Conservation (phyloP, 164 flowering plant species). For the Hamamelis virginiana region DNA sequence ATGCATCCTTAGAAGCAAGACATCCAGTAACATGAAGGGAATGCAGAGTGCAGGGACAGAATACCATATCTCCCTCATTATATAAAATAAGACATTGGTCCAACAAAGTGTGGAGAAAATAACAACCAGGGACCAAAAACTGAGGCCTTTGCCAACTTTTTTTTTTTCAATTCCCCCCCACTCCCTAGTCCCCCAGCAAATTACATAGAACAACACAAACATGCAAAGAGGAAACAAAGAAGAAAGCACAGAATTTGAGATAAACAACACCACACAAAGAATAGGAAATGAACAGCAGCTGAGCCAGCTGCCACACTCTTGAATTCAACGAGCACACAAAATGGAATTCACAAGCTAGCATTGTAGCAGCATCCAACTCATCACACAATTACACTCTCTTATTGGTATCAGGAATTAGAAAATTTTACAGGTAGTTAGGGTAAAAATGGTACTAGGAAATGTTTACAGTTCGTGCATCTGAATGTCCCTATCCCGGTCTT, state of each 20-base stretch:
- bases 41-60: background rate
- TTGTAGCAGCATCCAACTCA: background rate
- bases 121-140: no score
- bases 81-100: no score
- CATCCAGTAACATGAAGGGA: background rate
- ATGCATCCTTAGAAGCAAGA: background rate
- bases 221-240: background rate
- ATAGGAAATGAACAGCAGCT: background rate
- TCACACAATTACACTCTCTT: no score
- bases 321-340: background rate
- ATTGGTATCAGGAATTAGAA: no score
- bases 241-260: background rate
- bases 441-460: no score
- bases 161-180: no score
- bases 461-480: no score
- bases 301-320: background rate
- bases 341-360: background rate
- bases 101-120: no score
- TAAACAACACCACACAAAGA: background rate
- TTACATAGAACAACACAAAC: background rate
- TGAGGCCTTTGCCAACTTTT: no score
- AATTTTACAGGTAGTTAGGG: background rate
- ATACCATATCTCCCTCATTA: background rate
- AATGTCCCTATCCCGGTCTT: no score
- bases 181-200: background rate